Base-by-base conservation (phyloP, 768 basidiomycete genomes). In the Exsudoporus frostii region DNA sequence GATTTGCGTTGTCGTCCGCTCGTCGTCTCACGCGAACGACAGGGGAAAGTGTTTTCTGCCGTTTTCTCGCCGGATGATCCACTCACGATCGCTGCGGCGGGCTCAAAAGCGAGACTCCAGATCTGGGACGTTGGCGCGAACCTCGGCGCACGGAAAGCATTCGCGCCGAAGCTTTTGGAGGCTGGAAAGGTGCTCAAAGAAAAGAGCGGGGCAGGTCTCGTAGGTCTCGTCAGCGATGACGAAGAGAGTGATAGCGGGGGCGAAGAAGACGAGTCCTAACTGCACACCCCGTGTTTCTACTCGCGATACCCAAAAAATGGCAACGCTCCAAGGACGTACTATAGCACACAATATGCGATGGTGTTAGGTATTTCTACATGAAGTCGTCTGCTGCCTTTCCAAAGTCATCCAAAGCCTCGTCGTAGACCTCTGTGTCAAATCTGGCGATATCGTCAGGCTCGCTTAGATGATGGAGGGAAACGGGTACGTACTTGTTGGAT, bases 21-120 rank as follows among this genome's bases (percentile, higher is more conserved):
- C 15, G 3, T 48, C 49, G 13, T 54, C 49, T 61, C 32, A 54
- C 25, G 9, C 32, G 30, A 14, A 14, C 29, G 53, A 43, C 57
- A 97, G 95, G 97, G 97, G 72, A 96, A 96, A 77, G 92, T 98
- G 7, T 99, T 99, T 73, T 90, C 94, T 7, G 78, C 87, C 0
- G 77, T 81, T 0, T 98, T 88, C 76, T 98, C 94, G 7, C 96
- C 97, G 0, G 96, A 98, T 66, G 90, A 95, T 63, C 89, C 94
- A 2, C 82, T 98, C 46, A 97, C 91, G 8, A 71, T 99, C 43
- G 96, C 95, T 3, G 94, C 93, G 4, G 96, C 90, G 29, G 97
- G 97, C 13, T 95, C 92, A 3, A 90, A 92, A 64, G 96, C 92
- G 1, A 93, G 88, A 66, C 70, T 99, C 7, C 96, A 98, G 68